Base-by-base conservation (phyloP, 2,329 filamentous ascomycete genomes). In the Xylaria polymorpha region DNA sequence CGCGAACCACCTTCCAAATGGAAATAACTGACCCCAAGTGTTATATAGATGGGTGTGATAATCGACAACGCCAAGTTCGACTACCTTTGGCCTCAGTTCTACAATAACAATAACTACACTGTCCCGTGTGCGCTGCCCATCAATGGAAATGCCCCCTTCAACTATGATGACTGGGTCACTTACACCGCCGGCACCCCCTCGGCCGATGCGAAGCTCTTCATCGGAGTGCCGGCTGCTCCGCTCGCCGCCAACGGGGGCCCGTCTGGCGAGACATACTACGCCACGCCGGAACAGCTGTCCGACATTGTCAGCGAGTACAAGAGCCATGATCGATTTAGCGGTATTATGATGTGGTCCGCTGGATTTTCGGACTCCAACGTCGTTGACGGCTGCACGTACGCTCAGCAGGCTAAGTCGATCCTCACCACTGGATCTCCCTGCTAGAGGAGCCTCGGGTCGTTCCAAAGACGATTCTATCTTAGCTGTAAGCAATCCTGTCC, bases 61-160 rank as follows among this genome's bases (percentile, higher is more conserved):
- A 79, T 85, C 57, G 75, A 74, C 35, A 77, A 79, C 32, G n/a
- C 80, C 73, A 67, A 74, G 46, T 84, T 84, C 67, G 82, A 85
- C 69, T 77, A 78, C 57, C 73, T 85, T 8, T 84, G 80, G 71
- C 76, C 84, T 20, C 83, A 85, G 72, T 85, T 84, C 75, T 85
- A 85, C 78, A 85, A 85, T 76, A 85, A 85, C 73, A 75, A 75
- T 65, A 75, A 75, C 60, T 74, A 74, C 71, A 75, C 74, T 0
- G 66, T 67, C 35, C 76, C 78, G 0, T 75, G 72, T 35, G 84
- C 83, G 70, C 78, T 80, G 25, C 80, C 79, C 20, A 61, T 74
- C 41, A 77, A 77, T 58, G 71, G 62, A 14, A 76, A 74, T 51
- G 74, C 71, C 10, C 74, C 74, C 50, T 81, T 80, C 75, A 83